Evolutionary conservation across 2,329 filamentous ascomycete genomes (phyloP), one percentile per base, ranked within the genome.

Genomic region (Claviceps pusilla): DNA sequence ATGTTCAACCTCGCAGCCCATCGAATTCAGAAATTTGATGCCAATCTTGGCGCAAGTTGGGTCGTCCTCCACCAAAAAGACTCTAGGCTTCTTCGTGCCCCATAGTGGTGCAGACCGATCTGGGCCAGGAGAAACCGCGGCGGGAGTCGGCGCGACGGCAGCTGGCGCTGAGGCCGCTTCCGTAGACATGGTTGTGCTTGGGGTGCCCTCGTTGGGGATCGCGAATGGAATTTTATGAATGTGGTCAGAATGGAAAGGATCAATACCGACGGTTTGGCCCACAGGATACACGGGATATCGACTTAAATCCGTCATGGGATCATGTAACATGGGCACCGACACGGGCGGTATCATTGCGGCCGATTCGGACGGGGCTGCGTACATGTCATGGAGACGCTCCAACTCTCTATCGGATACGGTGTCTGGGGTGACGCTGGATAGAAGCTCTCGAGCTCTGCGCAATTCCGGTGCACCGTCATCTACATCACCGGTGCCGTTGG

Each of bases 151-250:
- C 42, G 57, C 56, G 28, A 63, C 56, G 9, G 57, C 56, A 3
- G 57, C 56, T 4, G 62, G 51, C 14, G 60, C 57, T 28, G 59
- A 55, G 42, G 52, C 46, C n/a, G 59, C 62, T 16, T 72, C 69
- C n/a, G 72, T 65, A 57, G 71, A 68, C 54, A 76, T 69, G 19
- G 59, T 57, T 46, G 61, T 61, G 37, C 48, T 54, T 14, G 58
- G 60, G 48, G 66, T 72, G 2, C 75, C 71, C 51, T 76, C 75
- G 55, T 86, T 88, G 3, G 86, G 76, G 16, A 73, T 69, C 80
- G 88, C 69, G 65, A 95, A 97, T 0, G 90, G 89, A 54, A 96
- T 94, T 66, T 95, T 95, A 71, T 91, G 83, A 64, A 96, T 89
- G 64, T 96, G 89, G 62, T 96, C 90, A 61, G 87, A 86, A 65